These are phyloP conservation scores for Starmerella riodocensis DNA, from an alignment of 805 yeast species.

Conservation along the genomic window DNA sequence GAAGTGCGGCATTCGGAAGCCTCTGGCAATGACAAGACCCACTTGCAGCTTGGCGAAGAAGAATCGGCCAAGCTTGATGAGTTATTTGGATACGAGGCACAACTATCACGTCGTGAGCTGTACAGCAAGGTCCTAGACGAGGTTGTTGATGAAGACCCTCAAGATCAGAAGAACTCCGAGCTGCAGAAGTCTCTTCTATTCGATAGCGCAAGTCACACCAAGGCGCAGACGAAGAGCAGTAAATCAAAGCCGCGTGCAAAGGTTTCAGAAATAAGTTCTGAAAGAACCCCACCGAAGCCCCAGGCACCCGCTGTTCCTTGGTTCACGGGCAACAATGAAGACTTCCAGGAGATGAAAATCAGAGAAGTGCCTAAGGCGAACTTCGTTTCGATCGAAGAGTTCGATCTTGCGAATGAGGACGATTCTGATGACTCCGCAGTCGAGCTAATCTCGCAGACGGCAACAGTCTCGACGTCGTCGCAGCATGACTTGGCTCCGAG, in stretches of 20 bases:
- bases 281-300: no score
- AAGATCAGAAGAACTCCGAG: constrained; percentile 4
- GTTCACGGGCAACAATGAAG: constrained; percentile 4
- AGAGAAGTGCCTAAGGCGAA: constrained; percentile 4
- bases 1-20: neutral
- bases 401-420: no score
- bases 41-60: constrained; percentile 7
- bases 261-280: no score
- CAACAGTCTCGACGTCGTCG: no score
- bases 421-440: no score
- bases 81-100: constrained; percentile 22
- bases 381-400: constrained; percentile 32
- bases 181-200: constrained; percentile 15
- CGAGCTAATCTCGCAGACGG: no score
- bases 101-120: constrained; percentile 20
- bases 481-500: no score
- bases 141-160: constrained; percentile 10
- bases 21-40: constrained; percentile 1
- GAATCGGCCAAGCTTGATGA: constrained; percentile 10
- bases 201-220: constrained; percentile 17
- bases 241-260: neutral
- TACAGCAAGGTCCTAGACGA: constrained; percentile 14
- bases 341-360: constrained; percentile 12
- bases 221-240: neutral
- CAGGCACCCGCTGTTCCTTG: constrained; percentile 12